Conservation (phyloP, 1,284 basidiomycete genomes). For the Cryptococcus neoformans region DNA sequence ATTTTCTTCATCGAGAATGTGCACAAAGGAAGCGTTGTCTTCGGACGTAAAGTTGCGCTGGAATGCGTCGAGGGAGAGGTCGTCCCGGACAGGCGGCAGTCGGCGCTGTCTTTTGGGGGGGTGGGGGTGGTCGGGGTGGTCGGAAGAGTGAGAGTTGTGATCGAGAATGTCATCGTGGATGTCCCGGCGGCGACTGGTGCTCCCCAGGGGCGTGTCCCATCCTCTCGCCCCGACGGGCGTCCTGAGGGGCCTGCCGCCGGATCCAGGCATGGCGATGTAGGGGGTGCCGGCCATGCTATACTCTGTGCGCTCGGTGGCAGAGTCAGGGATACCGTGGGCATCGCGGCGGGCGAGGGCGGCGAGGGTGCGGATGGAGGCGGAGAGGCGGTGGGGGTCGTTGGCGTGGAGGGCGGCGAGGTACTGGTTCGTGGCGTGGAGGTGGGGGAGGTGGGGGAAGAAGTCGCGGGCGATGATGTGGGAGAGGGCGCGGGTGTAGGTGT, state of each 20-base stretch:
- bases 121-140: constrained; percentile 6
- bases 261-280: constrained; percentile 31
- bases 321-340: constrained; percentile 12
- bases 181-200: constrained; percentile 11
- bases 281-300: constrained; percentile 37
- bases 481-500: constrained; percentile 89
- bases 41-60: constrained; percentile 89
- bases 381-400: constrained; percentile 68
- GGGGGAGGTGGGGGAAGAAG: constrained; percentile 90
- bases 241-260: constrained; percentile 12
- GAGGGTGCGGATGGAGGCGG: constrained; percentile 67
- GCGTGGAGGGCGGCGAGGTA: constrained; percentile 74
- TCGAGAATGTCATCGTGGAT: constrained; percentile 12
- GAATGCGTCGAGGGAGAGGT: constrained; percentile 72
- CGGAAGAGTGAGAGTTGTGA: background rate
- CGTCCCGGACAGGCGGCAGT: constrained; percentile 36
- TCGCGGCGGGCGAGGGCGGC: constrained; percentile 55
- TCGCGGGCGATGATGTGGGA: constrained; percentile 93
- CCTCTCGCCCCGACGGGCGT: constrained; percentile 43
- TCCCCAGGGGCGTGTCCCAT: constrained; percentile 39
- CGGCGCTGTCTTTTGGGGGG: constrained; percentile 15
- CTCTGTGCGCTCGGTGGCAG: constrained; percentile 15
- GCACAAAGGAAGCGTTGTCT: constrained; percentile 90
- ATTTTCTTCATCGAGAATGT: constrained; percentile 87
- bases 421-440: constrained; percentile 78